A percentile compares a stretch with the other conserved stretches of the same genome.
phyloP scores from a whole-genome alignment of 2,329 filamentous ascomycete species.

The Dendrostoma leiphaemia region DNA sequence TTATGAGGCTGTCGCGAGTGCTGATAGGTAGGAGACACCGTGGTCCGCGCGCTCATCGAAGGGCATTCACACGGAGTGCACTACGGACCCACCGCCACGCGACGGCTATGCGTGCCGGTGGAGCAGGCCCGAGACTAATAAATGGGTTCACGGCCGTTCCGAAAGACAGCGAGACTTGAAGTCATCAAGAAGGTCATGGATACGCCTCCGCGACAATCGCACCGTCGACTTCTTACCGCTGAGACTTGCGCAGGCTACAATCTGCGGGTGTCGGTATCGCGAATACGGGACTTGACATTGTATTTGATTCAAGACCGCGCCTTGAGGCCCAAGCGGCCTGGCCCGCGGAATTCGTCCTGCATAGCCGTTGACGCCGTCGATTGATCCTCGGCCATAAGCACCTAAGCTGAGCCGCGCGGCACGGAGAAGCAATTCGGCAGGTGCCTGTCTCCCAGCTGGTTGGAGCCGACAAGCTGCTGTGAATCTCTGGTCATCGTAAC shows the following conservation, averaged over 20 bases:
- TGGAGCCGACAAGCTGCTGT: background rate
- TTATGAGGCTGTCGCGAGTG: background rate
- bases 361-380: too few species aligned
- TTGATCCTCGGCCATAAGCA: background rate
- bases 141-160: conserved; percentile 1
- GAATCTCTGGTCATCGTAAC: background rate
- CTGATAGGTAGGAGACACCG: background rate
- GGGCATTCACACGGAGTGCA: conserved; percentile 11
- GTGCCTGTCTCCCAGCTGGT: background rate
- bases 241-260: background rate
- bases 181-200: background rate
- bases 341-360: background rate
- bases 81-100: conserved; percentile 15
- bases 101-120: conserved; percentile 13
- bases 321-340: background rate
- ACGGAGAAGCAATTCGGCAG: background rate
- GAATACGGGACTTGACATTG: background rate
- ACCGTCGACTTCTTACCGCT: background rate
- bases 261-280: background rate
- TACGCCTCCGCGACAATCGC: background rate
- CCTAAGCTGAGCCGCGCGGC: background rate
- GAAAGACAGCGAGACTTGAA: background rate
- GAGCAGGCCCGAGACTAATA: background rate
- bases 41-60: background rate
- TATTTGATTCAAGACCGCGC: background rate